Conservation (phyloP, 1,284 basidiomycete species). For the Ustilago vetiveriae region DNA sequence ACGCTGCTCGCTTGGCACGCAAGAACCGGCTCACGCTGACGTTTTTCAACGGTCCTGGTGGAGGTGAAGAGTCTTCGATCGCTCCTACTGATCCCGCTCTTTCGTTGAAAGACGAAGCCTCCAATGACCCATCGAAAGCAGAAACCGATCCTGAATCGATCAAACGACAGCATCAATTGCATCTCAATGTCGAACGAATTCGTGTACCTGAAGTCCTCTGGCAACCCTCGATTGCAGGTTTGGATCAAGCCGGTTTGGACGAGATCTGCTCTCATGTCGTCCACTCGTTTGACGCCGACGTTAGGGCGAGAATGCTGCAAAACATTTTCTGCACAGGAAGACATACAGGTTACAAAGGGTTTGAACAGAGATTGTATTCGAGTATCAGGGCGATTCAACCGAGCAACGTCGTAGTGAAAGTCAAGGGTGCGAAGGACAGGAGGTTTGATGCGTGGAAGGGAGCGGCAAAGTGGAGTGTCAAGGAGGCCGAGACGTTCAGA, state of each 20-base stretch:
- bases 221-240: slow-evolving; percentile 89
- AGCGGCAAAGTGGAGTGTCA: slow-evolving; percentile 82
- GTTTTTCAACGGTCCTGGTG: slow-evolving; percentile 73
- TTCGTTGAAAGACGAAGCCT: slow-evolving; percentile 46
- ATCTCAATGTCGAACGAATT: slow-evolving; percentile 92
- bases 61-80: slow-evolving; percentile 32
- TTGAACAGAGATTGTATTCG: slow-evolving; percentile 77
- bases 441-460: slow-evolving; percentile 87
- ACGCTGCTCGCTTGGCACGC: slow-evolving; percentile 78
- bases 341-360: slow-evolving; percentile 78
- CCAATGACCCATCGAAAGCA: slow-evolving; percentile 70
- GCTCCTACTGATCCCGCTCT: slow-evolving; percentile 4
- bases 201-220: slow-evolving; percentile 93
- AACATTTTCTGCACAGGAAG: slow-evolving; percentile 92
- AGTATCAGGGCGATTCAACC: slow-evolving; percentile 60
- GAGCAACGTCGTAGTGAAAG: slow-evolving; percentile 39
- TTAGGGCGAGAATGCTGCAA: slow-evolving; percentile 74
- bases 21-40: slow-evolving; percentile 85
- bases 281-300: slow-evolving; percentile 78
- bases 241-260: slow-evolving; percentile 91
- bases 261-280: slow-evolving; percentile 89
- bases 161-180: slow-evolving; percentile 79
- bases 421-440: slow-evolving; percentile 74
- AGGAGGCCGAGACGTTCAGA: slow-evolving; percentile 45
- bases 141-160: slow-evolving; percentile 66